Evolutionary conservation across 2,329 filamentous ascomycete species (phyloP).

Genomic region (Penicillium sumatraense): DNA sequence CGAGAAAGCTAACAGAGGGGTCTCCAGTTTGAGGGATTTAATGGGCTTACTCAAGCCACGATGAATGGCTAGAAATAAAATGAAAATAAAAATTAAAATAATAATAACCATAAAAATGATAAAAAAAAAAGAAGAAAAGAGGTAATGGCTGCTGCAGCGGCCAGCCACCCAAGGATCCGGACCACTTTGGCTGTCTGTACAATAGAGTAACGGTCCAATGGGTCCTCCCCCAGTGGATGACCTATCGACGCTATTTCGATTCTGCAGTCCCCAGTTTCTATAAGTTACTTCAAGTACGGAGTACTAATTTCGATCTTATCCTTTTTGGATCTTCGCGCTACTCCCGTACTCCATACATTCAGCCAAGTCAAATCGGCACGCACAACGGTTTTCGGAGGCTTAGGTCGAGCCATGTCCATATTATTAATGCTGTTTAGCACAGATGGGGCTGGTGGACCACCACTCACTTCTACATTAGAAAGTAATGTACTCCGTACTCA

Average conservation of each 20-base stretch:
- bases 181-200: not conserved
- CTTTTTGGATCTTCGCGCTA: not conserved
- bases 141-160: conserved; percentile 2
- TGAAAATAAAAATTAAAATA: too few species aligned
- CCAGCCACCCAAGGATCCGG: conserved; percentile 12
- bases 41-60: not conserved
- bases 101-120: too few species aligned
- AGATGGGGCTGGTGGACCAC: not conserved
- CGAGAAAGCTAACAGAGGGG: too few species aligned
- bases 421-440: conserved; percentile 11
- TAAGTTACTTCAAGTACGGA: too few species aligned
- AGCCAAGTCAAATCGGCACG: not conserved
- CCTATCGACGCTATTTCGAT: not conserved
- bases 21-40: conserved; percentile 13
- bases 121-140: too few species aligned
- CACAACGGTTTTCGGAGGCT: not conserved
- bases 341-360: too few species aligned
- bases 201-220: conserved; percentile 4
- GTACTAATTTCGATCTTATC: not conserved
- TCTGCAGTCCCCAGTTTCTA: not conserved
- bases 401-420: conserved; percentile 13
- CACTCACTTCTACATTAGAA: too few species aligned
- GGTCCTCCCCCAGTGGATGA: not conserved
- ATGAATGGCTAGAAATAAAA: not conserved
- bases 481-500: too few species aligned